phyloP scores from a whole-genome alignment of 306 rosid species.

The Lablab purpureus region DNA sequence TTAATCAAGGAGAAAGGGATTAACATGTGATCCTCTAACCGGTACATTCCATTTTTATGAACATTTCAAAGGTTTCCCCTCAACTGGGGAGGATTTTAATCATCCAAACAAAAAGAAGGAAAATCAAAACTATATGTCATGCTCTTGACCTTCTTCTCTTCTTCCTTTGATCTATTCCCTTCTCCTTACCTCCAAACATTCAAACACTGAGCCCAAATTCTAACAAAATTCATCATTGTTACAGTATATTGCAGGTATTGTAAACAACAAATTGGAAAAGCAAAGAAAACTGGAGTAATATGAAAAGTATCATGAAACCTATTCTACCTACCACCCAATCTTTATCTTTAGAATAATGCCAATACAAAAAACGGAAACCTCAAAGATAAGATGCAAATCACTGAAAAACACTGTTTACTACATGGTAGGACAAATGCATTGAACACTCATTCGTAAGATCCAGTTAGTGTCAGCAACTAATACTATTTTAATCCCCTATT shows the following conservation, averaged over 20 bases:
- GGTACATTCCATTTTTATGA: not conserved
- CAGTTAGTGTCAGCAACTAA: not conserved
- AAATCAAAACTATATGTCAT: not conserved
- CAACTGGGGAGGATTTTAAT: not conserved
- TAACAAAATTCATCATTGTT: not conserved
- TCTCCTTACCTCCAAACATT: not conserved
- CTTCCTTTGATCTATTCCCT: not conserved
- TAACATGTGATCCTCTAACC: conserved; percentile 17
- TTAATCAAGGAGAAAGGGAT: conserved; percentile 6
- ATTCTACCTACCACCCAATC: not conserved
- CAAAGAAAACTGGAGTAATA: not conserved
- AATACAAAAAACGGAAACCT: not conserved
- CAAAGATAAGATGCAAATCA: not conserved
- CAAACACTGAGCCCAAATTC: conserved; percentile 1
- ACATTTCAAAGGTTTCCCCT: not conserved
- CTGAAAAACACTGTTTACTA: not conserved
- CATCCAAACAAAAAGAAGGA: not conserved
- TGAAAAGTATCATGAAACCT: not conserved
- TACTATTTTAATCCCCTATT: not conserved
- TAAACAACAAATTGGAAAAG: not conserved
- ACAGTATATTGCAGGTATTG: not conserved
- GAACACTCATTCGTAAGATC: not conserved
- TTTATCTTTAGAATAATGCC: conserved; percentile 16
- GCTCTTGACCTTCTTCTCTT: conserved; percentile 3
- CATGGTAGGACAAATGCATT: conserved; percentile 2